These are phyloP conservation scores for Alternaria ethzedia DNA, from an alignment of 2,329 filamentous ascomycete genomes.

Conservation along the genomic window DNA sequence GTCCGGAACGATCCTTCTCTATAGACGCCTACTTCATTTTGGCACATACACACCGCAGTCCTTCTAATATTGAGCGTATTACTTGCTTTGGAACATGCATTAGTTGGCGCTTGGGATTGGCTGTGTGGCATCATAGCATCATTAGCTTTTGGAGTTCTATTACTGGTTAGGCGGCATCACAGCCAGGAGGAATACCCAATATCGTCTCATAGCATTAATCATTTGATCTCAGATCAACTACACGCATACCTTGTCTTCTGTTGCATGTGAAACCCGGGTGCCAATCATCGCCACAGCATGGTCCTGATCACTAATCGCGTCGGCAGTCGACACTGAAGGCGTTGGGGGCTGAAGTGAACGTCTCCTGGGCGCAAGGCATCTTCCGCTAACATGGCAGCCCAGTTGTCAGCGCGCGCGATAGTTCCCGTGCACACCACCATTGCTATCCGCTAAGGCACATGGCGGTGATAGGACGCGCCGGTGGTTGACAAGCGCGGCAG, in stretches of 20 bases:
- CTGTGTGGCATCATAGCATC: constrained; percentile 24
- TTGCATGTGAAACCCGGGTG: constrained; percentile 15
- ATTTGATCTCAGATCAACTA: constrained; percentile 23
- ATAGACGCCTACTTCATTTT: constrained; percentile 37
- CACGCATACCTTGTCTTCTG: not conserved
- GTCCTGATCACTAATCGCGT: not conserved
- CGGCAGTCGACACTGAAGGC: not conserved
- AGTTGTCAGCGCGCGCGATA: constrained; percentile 2
- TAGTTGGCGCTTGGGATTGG: constrained; percentile 38
- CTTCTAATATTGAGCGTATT: constrained; percentile 48
- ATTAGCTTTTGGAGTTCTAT: constrained; percentile 26
- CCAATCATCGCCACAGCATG: not conserved
- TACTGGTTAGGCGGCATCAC: constrained; percentile 23
- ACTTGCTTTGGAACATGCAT: constrained; percentile 37
- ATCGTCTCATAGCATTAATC: constrained; percentile 28
- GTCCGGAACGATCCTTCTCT: constrained; percentile 35
- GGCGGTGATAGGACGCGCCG: constrained; percentile 1
- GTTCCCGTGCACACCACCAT: constrained; percentile 15
- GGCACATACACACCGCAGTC: constrained; percentile 26
- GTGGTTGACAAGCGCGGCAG: constrained; percentile 4
- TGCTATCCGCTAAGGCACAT: constrained; percentile 7
- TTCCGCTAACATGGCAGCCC: not conserved
- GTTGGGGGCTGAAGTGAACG: not conserved
- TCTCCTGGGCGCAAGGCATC: not conserved
- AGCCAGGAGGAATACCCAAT: constrained; percentile 31